Conservation (phyloP, 2,329 filamentous ascomycete species). For the Penicillium expansum region DNA sequence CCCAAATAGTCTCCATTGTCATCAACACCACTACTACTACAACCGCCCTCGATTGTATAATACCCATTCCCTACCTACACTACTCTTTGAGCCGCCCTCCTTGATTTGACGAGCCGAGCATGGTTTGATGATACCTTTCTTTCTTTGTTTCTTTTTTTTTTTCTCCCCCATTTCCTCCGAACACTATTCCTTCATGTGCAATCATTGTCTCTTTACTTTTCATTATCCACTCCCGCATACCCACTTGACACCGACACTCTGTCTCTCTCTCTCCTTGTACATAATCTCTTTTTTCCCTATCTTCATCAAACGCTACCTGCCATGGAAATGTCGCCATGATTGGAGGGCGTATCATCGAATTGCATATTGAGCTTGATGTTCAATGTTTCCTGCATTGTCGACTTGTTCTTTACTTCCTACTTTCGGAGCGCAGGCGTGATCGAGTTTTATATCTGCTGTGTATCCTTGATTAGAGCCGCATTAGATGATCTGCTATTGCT, state of each 20-base stretch:
- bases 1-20: constrained; percentile 20
- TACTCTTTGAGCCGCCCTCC: constrained; percentile 11
- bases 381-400: background rate
- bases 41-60: constrained; percentile 26
- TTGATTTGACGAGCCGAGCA: constrained; percentile 23
- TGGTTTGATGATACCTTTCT: constrained; percentile 26
- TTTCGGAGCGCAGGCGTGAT: background rate
- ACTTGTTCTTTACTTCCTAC: background rate
- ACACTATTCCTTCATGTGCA: constrained; percentile 12
- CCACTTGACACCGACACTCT: constrained; percentile 1
- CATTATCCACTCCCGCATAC: constrained; percentile 12
- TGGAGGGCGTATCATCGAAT: constrained; percentile 20
- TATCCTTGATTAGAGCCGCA: background rate
- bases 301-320: constrained; percentile 9
- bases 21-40: constrained; percentile 13
- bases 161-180: background rate
- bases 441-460: background rate
- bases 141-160: constrained; percentile 1
- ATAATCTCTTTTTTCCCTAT: constrained; percentile 23
- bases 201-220: constrained; percentile 11
- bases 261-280: constrained; percentile 27
- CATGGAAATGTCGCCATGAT: constrained; percentile 20
- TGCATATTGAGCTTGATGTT: constrained; percentile 15
- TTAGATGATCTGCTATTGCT: background rate
- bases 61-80: constrained; percentile 16